Evolutionary conservation across 352 stramenopile genomes (phyloP).

Genomic region (Globisporangium echinulatum): DNA sequence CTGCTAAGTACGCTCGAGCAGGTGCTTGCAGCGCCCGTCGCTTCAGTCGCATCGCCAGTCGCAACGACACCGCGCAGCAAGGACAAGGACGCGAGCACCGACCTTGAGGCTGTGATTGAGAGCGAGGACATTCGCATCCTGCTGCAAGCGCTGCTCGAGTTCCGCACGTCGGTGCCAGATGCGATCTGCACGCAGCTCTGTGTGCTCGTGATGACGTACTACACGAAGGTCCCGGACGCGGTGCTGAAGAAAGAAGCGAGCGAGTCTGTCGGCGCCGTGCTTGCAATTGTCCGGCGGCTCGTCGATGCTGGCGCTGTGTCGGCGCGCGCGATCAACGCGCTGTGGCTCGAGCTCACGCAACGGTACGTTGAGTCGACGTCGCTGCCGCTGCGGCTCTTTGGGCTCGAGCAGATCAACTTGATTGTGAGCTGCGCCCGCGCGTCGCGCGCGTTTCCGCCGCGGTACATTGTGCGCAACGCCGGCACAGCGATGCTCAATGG

Average conservation of each 20-base stretch:
- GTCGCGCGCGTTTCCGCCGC: conserved; percentile 78
- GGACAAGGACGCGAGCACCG: conserved; percentile 24
- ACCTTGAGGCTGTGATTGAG: conserved; percentile 54
- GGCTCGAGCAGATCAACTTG: conserved; percentile 91
- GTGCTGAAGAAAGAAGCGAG: conserved; percentile 84
- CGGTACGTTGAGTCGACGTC: conserved; percentile 88
- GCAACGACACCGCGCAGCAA: conserved; percentile 8
- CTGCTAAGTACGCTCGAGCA: conserved; percentile 69
- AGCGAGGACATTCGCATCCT: conserved; percentile 78
- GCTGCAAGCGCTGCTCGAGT: conserved; percentile 75
- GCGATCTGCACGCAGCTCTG: conserved; percentile 58
- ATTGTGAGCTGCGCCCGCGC: conserved; percentile 86
- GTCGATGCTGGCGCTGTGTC: conserved; percentile 57
- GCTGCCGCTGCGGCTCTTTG: conserved; percentile 91
- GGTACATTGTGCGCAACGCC: conserved; percentile 88
- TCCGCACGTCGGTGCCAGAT: conserved; percentile 57
- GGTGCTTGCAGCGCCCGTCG: conserved; percentile 30
- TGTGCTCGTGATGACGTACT: conserved; percentile 78
- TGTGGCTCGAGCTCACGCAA: conserved; percentile 81
- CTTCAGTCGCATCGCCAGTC: neutral
- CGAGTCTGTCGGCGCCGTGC: conserved; percentile 73
- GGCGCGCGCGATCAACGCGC: conserved; percentile 49
- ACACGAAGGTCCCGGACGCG: conserved; percentile 67
- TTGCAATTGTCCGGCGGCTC: conserved; percentile 70
- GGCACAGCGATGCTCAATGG: conserved; percentile 92